Evolutionary conservation across 2,329 filamentous ascomycete species (phyloP), one percentile per base, ranked within the genome.

Genomic region (Neopestalotiopsis sp.): DNA sequence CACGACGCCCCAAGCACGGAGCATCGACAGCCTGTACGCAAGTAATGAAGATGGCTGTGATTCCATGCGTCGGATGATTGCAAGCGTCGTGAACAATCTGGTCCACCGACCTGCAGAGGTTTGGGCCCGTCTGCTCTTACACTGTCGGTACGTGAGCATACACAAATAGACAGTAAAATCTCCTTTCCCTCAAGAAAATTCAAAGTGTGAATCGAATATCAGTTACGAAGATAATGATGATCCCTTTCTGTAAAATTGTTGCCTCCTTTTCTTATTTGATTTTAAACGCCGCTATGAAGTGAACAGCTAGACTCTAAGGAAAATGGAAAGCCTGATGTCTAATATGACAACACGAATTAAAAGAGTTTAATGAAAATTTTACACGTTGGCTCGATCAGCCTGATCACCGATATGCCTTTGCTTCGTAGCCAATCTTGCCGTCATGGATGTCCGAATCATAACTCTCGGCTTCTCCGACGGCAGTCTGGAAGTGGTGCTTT

Each of bases 401-500:
- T 20, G 17, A 9, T 53, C 45, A 53, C 20, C 45, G 45, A 17
- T 53, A 53, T 4, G 45, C 45, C 7, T 53, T 53, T 28, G 24
- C 64, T 10, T 24, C 45, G 45, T 53, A 49, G 9, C 64, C 32
- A 32, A 24, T 56, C 45, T 65, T 53, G 6, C n/a, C 9, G 12
- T 66, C 20, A 9, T 65, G 10, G 45, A 40, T 12, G n/a, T 56
- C 38, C 4, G 66, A 68, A 2, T 68, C 67, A 32, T 57, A 30
- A 42, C 67, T 68, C 38, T 38, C 61, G 3, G 56, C 45, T 0
- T 65, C 67, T 45, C 62, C 58, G 38, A 68, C n/a, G 24, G 61
- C 62, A 5, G 59, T 28, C 38, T 53, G 45, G 28, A 65, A 34
- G 34, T 59, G 40, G 13, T 34, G 14, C 17, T 58, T 65, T 62